Conservation (phyloP, 169 alveolate genomes). For the Plasmodium cynomolgi region DNA sequence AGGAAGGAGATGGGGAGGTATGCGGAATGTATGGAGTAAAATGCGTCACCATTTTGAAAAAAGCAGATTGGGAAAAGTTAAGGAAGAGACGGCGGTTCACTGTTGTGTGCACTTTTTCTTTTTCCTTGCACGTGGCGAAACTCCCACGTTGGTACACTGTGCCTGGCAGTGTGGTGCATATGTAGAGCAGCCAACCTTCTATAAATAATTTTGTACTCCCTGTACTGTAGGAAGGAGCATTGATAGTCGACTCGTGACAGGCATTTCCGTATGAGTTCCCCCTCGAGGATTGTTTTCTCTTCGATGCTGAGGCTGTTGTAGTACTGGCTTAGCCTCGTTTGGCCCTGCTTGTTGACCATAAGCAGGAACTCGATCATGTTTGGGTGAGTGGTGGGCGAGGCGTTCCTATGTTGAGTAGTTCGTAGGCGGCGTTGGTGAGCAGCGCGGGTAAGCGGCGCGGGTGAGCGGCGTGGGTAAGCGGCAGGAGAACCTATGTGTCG, state of each 20-base stretch:
- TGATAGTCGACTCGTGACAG: slow-evolving; percentile 94
- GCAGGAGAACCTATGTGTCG: neutral
- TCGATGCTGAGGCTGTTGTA: slow-evolving; percentile 89
- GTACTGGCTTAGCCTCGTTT: slow-evolving; percentile 96
- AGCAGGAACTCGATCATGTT: slow-evolving; percentile 96
- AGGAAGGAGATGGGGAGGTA: slow-evolving; percentile 42
- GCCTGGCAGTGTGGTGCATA: neutral
- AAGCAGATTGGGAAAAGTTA: neutral
- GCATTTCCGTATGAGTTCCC: slow-evolving; percentile 98
- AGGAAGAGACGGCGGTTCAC: neutral
- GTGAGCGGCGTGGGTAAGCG: neutral
- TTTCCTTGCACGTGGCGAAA: neutral
- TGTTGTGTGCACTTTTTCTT: neutral
- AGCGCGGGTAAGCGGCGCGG: neutral
- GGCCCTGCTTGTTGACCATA: slow-evolving; percentile 98
- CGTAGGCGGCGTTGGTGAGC: neutral
- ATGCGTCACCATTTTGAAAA: neutral
- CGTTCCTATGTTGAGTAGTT: neutral
- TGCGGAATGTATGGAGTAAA: neutral
- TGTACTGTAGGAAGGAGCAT: slow-evolving; percentile 96
- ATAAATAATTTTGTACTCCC: slow-evolving; percentile 95
- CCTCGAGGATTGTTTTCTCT: slow-evolving; percentile 96
- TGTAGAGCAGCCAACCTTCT: slow-evolving; percentile 74
- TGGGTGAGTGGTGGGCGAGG: slow-evolving; percentile 15
- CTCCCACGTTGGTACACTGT: neutral